These are phyloP conservation scores for Neurospora sp. DNA, from an alignment of 495 filamentous ascomycete genomes.

Conservation along the genomic window DNA sequence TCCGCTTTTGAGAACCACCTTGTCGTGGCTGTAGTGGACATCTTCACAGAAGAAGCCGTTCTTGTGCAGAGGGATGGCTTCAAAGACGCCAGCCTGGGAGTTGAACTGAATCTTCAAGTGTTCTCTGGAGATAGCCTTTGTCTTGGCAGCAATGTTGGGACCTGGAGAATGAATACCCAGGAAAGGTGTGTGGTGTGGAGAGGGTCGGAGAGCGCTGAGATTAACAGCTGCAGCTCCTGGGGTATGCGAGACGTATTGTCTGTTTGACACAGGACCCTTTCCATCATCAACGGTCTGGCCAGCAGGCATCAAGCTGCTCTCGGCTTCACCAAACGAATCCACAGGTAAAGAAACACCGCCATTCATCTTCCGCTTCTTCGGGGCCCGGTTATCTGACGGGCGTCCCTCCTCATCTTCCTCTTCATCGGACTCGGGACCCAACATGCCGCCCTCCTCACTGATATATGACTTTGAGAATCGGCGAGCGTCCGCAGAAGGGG, in stretches of 20 bases:
- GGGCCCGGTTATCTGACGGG: conserved; percentile 13
- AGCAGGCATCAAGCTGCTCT: conserved; percentile 12
- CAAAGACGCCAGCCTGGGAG: conserved; percentile 59
- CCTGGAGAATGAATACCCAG: conserved; percentile 73
- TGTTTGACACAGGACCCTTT: conserved; percentile 26
- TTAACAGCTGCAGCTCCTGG: conserved; percentile 41
- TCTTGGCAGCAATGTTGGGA: conserved; percentile 45
- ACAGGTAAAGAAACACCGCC: background rate
- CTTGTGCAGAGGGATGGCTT: conserved; percentile 69
- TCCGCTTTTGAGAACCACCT: conserved; percentile 58
- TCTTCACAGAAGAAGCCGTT: conserved; percentile 84
- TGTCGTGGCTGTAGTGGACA: conserved; percentile 51
- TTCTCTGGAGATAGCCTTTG: conserved; percentile 70
- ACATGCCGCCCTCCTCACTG: conserved; percentile 43
- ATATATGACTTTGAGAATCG: conserved; percentile 44
- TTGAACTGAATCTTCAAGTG: conserved; percentile 82
- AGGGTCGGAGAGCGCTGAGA: conserved; percentile 40
- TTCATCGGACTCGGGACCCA: conserved; percentile 39
- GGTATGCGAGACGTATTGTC: conserved; percentile 41
- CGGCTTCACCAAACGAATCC: background rate
- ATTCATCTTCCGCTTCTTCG: conserved; percentile 29
- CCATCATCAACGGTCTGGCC: conserved; percentile 12
- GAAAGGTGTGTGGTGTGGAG: conserved; percentile 57
- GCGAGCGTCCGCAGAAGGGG: conserved; percentile 25
- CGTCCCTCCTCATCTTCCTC: conserved; percentile 21